A percentile compares a stretch with the other conserved stretches of the same genome.
These are phyloP conservation scores for Medicago ruthenica DNA, from an alignment of 306 rosid species.

Conservation along the genomic window DNA sequence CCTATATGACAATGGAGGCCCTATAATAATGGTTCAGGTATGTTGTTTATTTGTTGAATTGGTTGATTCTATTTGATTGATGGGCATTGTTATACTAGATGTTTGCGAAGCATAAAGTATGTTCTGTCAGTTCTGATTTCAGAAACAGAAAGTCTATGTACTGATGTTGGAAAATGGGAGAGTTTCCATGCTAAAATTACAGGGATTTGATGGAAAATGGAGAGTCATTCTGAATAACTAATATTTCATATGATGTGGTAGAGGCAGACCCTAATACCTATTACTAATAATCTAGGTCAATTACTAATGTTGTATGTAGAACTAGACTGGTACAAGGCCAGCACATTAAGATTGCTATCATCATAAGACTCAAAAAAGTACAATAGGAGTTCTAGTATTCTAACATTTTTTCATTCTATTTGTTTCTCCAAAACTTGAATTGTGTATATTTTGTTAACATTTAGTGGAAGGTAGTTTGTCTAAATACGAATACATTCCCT, in stretches of 20 bases:
- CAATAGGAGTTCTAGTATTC: constrained; percentile 1
- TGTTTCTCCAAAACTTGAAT: constrained; percentile 21
- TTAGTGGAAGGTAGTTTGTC: constrained; percentile 25
- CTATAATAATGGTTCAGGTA: constrained; percentile 95
- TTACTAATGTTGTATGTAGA: not conserved
- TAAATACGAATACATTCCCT: constrained; percentile 2
- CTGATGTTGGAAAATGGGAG: constrained; percentile 31
- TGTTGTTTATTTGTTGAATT: constrained; percentile 36
- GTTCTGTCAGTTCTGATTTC: constrained; percentile 13
- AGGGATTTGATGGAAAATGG: constrained; percentile 15
- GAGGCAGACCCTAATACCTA: constrained; percentile 15
- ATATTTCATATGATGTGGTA: constrained; percentile 19
- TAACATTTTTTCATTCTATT: constrained; percentile 21
- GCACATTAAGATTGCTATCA: not conserved
- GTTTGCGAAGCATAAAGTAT: constrained; percentile 20
- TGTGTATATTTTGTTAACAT: constrained; percentile 18
- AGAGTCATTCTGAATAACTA: constrained; percentile 12
- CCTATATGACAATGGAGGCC: constrained; percentile 81
- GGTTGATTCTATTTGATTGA: constrained; percentile 17
- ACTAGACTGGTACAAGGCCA: constrained; percentile 22
- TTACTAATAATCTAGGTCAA: constrained; percentile 15
- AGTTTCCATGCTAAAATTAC: constrained; percentile 10
- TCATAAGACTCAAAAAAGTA: constrained; percentile 7
- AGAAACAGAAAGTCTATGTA: constrained; percentile 26
- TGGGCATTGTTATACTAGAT: constrained; percentile 29